Conservation (phyloP, 2,329 filamentous ascomycete genomes). For the Hypoxylon sp. region DNA sequence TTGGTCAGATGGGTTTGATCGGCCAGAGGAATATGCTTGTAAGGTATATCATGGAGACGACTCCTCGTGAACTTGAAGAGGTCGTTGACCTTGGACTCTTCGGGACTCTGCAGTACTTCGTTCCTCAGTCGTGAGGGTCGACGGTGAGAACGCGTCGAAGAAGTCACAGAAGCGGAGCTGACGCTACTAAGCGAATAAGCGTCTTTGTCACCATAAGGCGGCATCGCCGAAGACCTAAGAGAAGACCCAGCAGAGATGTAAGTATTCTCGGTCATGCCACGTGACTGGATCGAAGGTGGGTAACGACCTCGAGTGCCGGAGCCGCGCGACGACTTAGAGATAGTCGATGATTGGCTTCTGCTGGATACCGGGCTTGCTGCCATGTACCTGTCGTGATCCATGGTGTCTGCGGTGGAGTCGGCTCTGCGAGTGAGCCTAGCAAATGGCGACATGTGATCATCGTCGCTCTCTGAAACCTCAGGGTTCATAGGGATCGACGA, state of each 20-base stretch:
- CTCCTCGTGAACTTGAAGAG: conserved; percentile 88
- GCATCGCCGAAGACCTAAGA: conserved; percentile 55
- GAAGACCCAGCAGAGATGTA: conserved; percentile 76
- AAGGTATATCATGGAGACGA: conserved; percentile 84
- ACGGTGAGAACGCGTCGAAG: conserved; percentile 58
- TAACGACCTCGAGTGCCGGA: conserved; percentile 65
- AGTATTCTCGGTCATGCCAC: conserved; percentile 70
- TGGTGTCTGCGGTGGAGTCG: conserved; percentile 69
- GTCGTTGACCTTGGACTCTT: conserved; percentile 78
- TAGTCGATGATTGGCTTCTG: conserved; percentile 70
- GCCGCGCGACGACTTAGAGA: conserved; percentile 66
- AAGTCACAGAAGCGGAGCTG: conserved; percentile 63
- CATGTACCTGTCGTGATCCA: conserved; percentile 69
- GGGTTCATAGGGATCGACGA: conserved; percentile 67
- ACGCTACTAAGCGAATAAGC: conserved; percentile 67
- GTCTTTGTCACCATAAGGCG: conserved; percentile 57
- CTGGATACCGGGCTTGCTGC: conserved; percentile 75
- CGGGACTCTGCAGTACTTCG: conserved; percentile 82
- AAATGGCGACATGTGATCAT: conserved; percentile 79
- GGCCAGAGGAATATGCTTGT: conserved; percentile 73
- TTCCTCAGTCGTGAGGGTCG: conserved; percentile 79
- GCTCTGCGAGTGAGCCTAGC: conserved; percentile 80
- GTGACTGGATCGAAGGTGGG: conserved; percentile 64
- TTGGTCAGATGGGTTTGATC: conserved; percentile 73
- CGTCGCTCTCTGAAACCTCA: conserved; percentile 78